These are phyloP conservation scores for Starmerella powellii DNA, from an alignment of 805 yeast genomes.

Conservation along the genomic window DNA sequence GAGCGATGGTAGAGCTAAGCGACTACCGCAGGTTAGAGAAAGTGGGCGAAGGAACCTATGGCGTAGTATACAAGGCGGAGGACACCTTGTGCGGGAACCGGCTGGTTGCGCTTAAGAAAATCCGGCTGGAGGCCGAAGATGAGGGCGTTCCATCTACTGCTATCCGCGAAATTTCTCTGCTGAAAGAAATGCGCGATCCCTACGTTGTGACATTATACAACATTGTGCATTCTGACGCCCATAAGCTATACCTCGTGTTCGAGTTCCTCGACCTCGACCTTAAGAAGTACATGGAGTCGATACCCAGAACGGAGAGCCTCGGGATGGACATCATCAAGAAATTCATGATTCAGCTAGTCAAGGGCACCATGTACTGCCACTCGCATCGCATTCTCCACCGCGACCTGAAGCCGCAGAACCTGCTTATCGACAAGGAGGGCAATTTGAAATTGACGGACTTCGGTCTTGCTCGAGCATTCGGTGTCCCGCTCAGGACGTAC, in stretches of 20 bases:
- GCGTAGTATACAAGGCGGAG: constrained; percentile 92
- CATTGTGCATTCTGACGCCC: constrained; percentile 88
- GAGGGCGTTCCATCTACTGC: constrained; percentile 99
- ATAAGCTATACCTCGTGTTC: constrained; percentile 82
- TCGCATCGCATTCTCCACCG: constrained; percentile 89
- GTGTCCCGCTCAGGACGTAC: constrained; percentile 91
- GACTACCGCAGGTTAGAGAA: constrained; percentile 91
- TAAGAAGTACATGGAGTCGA: constrained; percentile 92
- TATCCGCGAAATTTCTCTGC: constrained; percentile 83
- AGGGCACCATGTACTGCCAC: constrained; percentile 88
- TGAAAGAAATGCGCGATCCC: constrained; percentile 88
- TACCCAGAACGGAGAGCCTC: constrained; percentile 79
- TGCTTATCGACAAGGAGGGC: constrained; percentile 90
- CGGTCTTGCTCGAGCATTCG: constrained; percentile 94
- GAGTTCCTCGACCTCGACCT: constrained; percentile 90
- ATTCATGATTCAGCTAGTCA: constrained; percentile 82
- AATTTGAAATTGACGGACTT: constrained; percentile 84
- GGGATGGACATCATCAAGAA: constrained; percentile 85
- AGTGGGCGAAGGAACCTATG: constrained; percentile 95
- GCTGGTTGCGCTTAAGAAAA: constrained; percentile 91
- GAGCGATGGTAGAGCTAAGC: constrained; percentile 66
- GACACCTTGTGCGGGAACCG: constrained; percentile 81
- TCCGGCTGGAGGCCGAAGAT: constrained; percentile 88
- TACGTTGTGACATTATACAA: constrained; percentile 85
- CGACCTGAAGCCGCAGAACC: constrained; percentile 91